Conservation (phyloP, 352 stramenopile genomes). For the Globisporangium abappressorium region DNA sequence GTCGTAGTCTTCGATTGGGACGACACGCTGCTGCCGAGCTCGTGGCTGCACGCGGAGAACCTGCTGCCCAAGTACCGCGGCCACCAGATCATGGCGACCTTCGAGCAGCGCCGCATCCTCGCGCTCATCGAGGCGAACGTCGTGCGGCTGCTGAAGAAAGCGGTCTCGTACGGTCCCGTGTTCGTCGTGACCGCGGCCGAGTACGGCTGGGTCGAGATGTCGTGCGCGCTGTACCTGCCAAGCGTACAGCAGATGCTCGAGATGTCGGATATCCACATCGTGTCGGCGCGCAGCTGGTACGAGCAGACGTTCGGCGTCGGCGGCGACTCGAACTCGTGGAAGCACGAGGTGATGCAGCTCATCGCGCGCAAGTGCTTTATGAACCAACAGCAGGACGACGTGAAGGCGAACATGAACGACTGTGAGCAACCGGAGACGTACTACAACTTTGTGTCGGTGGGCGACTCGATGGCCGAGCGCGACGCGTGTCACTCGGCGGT, state of each 20-base stretch:
- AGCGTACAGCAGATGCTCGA: constrained; percentile 58
- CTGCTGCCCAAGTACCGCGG: constrained; percentile 78
- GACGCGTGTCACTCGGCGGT: constrained; percentile 78
- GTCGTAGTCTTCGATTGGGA: constrained; percentile 89
- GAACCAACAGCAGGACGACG: constrained; percentile 1
- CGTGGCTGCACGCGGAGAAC: constrained; percentile 79
- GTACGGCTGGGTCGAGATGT: constrained; percentile 83
- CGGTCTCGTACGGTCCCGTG: constrained; percentile 72
- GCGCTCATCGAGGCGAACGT: constrained; percentile 61
- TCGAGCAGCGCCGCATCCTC: constrained; percentile 57
- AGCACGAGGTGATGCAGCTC: constrained; percentile 85
- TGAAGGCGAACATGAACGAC: neutral
- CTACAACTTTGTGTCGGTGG: constrained; percentile 82
- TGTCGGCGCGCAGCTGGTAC: constrained; percentile 84
- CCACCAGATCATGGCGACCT: constrained; percentile 58
- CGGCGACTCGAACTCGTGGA: constrained; percentile 79
- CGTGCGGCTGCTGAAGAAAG: constrained; percentile 62
- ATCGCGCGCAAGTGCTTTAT: constrained; percentile 85
- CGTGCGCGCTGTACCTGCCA: constrained; percentile 72
- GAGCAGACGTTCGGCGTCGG: constrained; percentile 77
- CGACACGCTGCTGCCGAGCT: constrained; percentile 85
- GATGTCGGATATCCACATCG: constrained; percentile 82
- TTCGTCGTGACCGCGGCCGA: constrained; percentile 86
- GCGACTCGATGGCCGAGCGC: constrained; percentile 85
- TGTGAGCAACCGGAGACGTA: constrained; percentile 29